These are phyloP conservation scores for Monilinia fructigena DNA, from an alignment of 2,329 filamentous ascomycete genomes.

Conservation along the genomic window DNA sequence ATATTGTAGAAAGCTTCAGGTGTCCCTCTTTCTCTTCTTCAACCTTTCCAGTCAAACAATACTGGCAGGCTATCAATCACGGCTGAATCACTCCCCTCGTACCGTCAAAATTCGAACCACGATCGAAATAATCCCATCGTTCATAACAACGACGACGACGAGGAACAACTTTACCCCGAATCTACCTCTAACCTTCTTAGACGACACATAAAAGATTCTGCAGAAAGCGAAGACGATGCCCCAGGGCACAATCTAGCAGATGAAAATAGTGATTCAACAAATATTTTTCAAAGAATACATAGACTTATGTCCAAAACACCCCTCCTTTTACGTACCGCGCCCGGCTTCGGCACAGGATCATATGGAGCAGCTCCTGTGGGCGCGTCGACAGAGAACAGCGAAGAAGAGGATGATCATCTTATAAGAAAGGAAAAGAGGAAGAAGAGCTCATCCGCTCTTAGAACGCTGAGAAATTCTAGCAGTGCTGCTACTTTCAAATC, in stretches of 20 bases:
- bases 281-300: conserved; percentile 29
- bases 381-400: conserved; percentile 42
- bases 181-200: conserved; percentile 35
- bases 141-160: conserved; percentile 25
- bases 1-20: conserved; percentile 17
- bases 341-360: conserved; percentile 58
- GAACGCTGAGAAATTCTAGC: conserved; percentile 34
- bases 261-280: conserved; percentile 24
- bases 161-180: conserved; percentile 36
- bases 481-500: conserved; percentile 29
- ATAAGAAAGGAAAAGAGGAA: conserved; percentile 30
- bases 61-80: neutral
- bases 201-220: conserved; percentile 28
- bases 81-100: neutral
- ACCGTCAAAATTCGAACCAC: neutral
- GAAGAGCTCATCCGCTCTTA: conserved; percentile 33
- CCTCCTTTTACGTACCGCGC: conserved; percentile 58
- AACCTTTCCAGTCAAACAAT: neutral
- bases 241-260: conserved; percentile 22
- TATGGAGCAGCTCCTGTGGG: conserved; percentile 57
- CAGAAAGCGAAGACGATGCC: conserved; percentile 27
- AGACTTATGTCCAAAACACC: conserved; percentile 49
- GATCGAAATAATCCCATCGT: conserved; percentile 5
- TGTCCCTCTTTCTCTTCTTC: conserved; percentile 15
- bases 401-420: conserved; percentile 38